phyloP scores from a whole-genome alignment of 2,329 filamentous ascomycete species.

The Phaeophleospora eucalypticola region DNA sequence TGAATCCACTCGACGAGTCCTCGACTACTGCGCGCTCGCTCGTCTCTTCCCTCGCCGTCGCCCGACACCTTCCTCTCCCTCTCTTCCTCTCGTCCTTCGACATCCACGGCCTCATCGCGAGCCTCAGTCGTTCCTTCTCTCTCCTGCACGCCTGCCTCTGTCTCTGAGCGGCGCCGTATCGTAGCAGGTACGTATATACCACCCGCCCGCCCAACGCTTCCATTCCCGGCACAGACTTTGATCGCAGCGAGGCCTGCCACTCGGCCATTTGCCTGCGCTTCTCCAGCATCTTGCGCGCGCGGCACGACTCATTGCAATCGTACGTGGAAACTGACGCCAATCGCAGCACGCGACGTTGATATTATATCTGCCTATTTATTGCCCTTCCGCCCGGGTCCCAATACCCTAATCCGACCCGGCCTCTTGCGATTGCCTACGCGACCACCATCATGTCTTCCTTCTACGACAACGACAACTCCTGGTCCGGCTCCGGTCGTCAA shows the following conservation, averaged over 20 bases:
- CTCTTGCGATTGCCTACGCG: background rate
- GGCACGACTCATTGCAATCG: background rate
- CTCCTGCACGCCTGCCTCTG: background rate
- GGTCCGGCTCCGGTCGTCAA: constrained; percentile 61
- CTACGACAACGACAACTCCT: constrained; percentile 56
- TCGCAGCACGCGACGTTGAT: constrained; percentile 7
- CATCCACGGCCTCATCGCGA: background rate
- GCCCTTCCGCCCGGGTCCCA: constrained; percentile 14
- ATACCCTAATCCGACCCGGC: constrained; percentile 15
- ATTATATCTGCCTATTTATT: constrained; percentile 7
- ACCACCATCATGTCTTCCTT: constrained; percentile 60
- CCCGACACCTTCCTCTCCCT: background rate
- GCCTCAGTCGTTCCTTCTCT: background rate
- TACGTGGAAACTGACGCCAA: background rate
- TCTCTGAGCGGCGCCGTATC: background rate
- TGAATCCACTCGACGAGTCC: background rate
- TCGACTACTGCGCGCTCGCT: background rate
- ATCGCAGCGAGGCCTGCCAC: too few relatives aligned
- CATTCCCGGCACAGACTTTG: background rate
- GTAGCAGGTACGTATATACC: background rate
- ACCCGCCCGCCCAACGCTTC: background rate
- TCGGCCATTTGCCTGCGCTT: too few relatives aligned
- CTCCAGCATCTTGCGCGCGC: background rate
- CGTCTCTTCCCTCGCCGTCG: background rate
- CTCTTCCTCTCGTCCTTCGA: background rate